Evolutionary conservation across 495 filamentous ascomycete genomes (phyloP).

Genomic region (Diplogelasinospora grovesii): DNA sequence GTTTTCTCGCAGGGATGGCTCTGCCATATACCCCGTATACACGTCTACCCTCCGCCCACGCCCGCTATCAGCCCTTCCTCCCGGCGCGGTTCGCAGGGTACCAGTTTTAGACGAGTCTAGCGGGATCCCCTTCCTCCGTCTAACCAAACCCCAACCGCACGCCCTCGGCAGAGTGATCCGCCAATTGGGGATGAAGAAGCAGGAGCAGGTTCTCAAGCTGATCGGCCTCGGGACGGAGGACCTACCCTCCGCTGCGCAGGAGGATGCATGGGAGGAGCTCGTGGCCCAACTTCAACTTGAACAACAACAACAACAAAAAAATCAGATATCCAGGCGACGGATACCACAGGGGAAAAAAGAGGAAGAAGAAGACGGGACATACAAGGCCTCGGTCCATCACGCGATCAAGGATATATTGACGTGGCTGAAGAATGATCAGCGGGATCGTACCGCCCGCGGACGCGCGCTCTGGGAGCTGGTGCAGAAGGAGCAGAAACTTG

Average conservation of each 20-base stretch:
- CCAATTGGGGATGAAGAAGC: slow-evolving; percentile 46
- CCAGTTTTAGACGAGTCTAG: slow-evolving; percentile 51
- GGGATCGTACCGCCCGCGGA: slow-evolving; percentile 31
- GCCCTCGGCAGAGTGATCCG: slow-evolving; percentile 51
- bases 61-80: slow-evolving; percentile 32
- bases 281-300: too few species aligned
- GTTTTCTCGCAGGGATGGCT: too few species aligned
- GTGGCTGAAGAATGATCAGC: slow-evolving; percentile 12
- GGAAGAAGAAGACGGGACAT: not conserved
- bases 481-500: slow-evolving; percentile 37
- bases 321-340: too few species aligned
- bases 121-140: slow-evolving; percentile 61
- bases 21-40: slow-evolving; percentile 42
- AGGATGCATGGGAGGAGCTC: slow-evolving; percentile 15
- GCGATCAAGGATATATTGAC: slow-evolving; percentile 10
- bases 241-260: not conserved
- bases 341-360: too few species aligned
- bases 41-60: slow-evolving; percentile 35
- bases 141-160: slow-evolving; percentile 61
- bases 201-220: slow-evolving; percentile 20
- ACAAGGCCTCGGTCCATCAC: not conserved
- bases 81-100: slow-evolving; percentile 49
- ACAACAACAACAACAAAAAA: too few species aligned
- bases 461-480: slow-evolving; percentile 44
- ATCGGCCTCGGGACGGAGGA: not conserved